Evolutionary conservation across 495 filamentous ascomycete species (phyloP).

Genomic region (Penicillium angulare): DNA sequence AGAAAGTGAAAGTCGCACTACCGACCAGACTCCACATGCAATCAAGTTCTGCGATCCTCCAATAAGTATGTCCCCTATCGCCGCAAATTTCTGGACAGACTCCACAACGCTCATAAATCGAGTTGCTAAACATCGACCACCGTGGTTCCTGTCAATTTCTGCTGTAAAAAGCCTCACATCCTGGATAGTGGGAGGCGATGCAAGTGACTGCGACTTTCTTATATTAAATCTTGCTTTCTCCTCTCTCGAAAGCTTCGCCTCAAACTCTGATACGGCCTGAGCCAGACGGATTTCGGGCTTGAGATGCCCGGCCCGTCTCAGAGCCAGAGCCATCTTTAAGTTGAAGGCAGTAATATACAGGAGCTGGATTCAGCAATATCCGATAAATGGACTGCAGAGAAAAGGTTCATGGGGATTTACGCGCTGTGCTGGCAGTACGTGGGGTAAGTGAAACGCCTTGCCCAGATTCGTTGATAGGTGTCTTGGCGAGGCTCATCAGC

Average conservation of each 20-base stretch:
- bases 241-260: slow-evolving; percentile 34
- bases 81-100: slow-evolving; percentile 41
- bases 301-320: slow-evolving; percentile 7
- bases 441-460: too few species aligned
- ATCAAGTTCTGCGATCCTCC: slow-evolving; percentile 46
- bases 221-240: slow-evolving; percentile 33
- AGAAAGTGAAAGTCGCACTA: slow-evolving; percentile 32
- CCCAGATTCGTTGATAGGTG: too few species aligned
- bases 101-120: slow-evolving; percentile 41
- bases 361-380: too few species aligned
- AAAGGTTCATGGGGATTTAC: too few species aligned
- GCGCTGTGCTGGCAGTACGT: too few species aligned
- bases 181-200: slow-evolving; percentile 1
- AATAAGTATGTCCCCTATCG: slow-evolving; percentile 40
- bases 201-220: slow-evolving; percentile 21
- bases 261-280: slow-evolving; percentile 38
- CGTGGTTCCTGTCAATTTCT: slow-evolving; percentile 31
- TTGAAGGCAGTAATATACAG: too few species aligned
- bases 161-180: slow-evolving; percentile 44
- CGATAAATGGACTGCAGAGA: too few species aligned
- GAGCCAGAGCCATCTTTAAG: background rate
- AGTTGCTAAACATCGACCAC: slow-evolving; percentile 35
- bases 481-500: too few species aligned
- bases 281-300: slow-evolving; percentile 39
- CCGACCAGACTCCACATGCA: slow-evolving; percentile 43